Evolutionary conservation across 305 asterid genomes (phyloP), one percentile per base, ranked within the genome.

Genomic region (Fraxinus angustifolia): DNA sequence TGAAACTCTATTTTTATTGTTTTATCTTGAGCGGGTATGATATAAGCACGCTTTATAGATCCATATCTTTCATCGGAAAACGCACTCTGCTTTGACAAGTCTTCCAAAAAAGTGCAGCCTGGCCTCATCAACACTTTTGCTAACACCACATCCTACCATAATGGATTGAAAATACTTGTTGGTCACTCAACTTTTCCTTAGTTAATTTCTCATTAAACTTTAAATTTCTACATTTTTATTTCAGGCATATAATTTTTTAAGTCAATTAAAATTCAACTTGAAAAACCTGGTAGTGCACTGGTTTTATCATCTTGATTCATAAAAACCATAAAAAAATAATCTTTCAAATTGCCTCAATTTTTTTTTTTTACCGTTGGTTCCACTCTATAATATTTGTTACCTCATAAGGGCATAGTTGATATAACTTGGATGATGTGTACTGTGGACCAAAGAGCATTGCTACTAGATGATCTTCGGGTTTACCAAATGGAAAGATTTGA

Each of bases 401-500:
- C 91, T 90, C 73, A 0, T 78, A 82, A 12, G 91, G 42, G 76
- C 84, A 87, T 4, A 84, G 82, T 10, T 83, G 87, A 76, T 88
- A 92, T 7, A 88, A 88, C 58, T 80, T 86, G 74, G 73, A 17
- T 38, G 89, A 50, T 73, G 88, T 7, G 68, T 80, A 85, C 6
- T 83, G 35, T 35, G 91, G 91, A 3, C 91, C 93, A 23, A 92
- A 89, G 0, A 82, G 10, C 81, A 80, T 31, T 12, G 90, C 84
- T 16, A 81, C 81, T 4, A 60, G 80, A 60, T 86, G 88, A 42
- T 87, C 83, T 17, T 89, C 83, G 0, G 80, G 78, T 40, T 85
- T 45, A 42, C 90, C 93, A 48, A 53, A 87, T 0, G 88, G 76
- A 68, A 33, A 50, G 50, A 84, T 83, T 36, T 86, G 73, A 4